A percentile compares a stretch with the other conserved stretches of the same genome.
These are phyloP conservation scores for Trichophyton verrucosum DNA, from an alignment of 2,329 filamentous ascomycete species.

Conservation along the genomic window DNA sequence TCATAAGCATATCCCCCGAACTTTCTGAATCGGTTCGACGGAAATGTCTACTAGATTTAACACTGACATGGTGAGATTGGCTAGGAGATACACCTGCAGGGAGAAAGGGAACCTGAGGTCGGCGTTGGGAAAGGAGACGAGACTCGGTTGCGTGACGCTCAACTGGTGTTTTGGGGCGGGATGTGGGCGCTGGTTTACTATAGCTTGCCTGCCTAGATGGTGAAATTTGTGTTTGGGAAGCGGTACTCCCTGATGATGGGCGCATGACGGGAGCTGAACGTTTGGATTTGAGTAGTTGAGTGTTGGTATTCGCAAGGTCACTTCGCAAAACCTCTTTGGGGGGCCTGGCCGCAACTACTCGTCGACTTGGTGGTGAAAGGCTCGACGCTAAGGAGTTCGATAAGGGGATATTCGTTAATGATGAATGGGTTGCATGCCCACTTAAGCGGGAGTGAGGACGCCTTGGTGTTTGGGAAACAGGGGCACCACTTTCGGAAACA, in stretches of 20 bases:
- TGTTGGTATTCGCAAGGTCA: conserved; percentile 41
- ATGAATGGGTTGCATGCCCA: conserved; percentile 55
- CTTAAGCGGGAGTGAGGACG: conserved; percentile 56
- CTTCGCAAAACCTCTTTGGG: conserved; percentile 26
- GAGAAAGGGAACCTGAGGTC: conserved; percentile 60
- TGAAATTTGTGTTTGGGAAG: conserved; percentile 25
- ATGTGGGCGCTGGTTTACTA: conserved; percentile 21
- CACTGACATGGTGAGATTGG: conserved; percentile 64
- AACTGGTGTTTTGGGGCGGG: conserved; percentile 58
- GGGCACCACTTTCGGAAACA: conserved; percentile 77
- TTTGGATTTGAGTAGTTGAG: conserved; percentile 47
- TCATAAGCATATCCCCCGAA: conserved; percentile 38
- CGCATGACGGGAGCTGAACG: conserved; percentile 49
- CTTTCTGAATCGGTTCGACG: conserved; percentile 75
- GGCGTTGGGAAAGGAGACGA: conserved; percentile 36
- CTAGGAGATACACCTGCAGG: conserved; percentile 61
- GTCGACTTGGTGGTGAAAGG: conserved; percentile 49
- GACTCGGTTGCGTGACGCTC: conserved; percentile 41
- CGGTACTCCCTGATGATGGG: conserved; percentile 19
- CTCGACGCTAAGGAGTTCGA: conserved; percentile 47
- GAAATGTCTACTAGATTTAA: conserved; percentile 58
- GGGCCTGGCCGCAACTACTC: conserved; percentile 40
- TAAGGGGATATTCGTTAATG: conserved; percentile 50
- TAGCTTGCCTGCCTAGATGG: conserved; percentile 28
- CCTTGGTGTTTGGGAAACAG: conserved; percentile 46